A percentile compares a stretch with the other conserved stretches of the same genome.
These are phyloP conservation scores for Westerdykella aurantiaca DNA, from an alignment of 2,329 filamentous ascomycete genomes.

Conservation along the genomic window DNA sequence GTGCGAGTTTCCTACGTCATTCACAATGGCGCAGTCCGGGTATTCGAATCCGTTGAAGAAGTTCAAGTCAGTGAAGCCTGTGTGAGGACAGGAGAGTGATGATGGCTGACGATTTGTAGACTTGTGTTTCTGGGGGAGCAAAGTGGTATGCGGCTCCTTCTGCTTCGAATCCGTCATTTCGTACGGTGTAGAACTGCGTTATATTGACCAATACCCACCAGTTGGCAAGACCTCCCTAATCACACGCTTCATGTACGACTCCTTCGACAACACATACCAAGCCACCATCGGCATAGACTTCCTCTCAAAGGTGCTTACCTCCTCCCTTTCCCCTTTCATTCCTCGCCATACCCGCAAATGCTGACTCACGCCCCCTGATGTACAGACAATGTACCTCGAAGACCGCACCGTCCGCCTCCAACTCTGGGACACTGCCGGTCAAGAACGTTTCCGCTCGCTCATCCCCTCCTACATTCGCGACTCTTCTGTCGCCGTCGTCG, in stretches of 20 bases:
- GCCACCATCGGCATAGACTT: conserved; percentile 99
- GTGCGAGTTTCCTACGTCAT: conserved; percentile 1
- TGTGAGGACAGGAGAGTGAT: conserved; percentile 18
- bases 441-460: conserved; percentile 92
- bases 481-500: conserved; percentile 94
- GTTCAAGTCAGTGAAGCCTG: conserved; percentile 68
- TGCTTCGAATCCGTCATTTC: neutral
- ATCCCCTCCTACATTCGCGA: conserved; percentile 99
- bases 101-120: conserved; percentile 46
- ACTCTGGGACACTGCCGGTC: conserved; percentile 96
- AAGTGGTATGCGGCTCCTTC: conserved; percentile 64
- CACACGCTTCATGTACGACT: conserved; percentile 99
- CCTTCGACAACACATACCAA: conserved; percentile 99
- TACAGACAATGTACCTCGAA: conserved; percentile 96
- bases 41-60: conserved; percentile 99
- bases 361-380: neutral
- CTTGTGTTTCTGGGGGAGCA: conserved; percentile 97
- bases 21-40: conserved; percentile 70
- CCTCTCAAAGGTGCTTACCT: conserved; percentile 72
- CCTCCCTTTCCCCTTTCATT: neutral
- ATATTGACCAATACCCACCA: conserved; percentile 35
- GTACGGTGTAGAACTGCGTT: conserved; percentile 9
- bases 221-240: conserved; percentile 98
- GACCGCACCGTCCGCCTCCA: conserved; percentile 96
- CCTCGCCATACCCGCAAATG: neutral